These are phyloP conservation scores for Leptoxyphium fumago DNA, from an alignment of 2,329 filamentous ascomycete genomes.

Conservation along the genomic window DNA sequence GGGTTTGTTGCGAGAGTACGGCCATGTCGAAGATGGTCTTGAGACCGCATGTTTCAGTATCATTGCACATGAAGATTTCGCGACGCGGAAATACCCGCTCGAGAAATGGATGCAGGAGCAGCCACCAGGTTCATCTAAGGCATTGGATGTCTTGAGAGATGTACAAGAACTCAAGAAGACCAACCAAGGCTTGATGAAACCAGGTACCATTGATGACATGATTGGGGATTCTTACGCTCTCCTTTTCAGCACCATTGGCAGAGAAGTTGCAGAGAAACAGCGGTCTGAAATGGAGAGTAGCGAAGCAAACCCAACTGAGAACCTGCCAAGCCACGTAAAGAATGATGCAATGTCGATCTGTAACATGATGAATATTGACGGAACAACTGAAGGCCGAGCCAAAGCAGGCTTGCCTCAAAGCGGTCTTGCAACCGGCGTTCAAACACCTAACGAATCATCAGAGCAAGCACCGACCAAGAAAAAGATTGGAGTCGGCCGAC, in stretches of 20 bases:
- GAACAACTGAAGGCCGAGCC: slow-evolving; percentile 7
- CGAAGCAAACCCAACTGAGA: slow-evolving; percentile 7
- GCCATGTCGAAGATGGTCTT: slow-evolving; percentile 42
- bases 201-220: slow-evolving; percentile 76
- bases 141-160: slow-evolving; percentile 50
- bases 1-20: slow-evolving; percentile 41
- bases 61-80: slow-evolving; percentile 51
- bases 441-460: slow-evolving; percentile 4
- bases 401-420: background rate
- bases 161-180: slow-evolving; percentile 59
- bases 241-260: slow-evolving; percentile 54
- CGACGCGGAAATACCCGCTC: slow-evolving; percentile 41
- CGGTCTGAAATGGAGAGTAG: slow-evolving; percentile 14
- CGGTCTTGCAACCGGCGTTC: background rate
- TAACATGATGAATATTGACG: slow-evolving; percentile 22
- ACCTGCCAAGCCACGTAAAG: slow-evolving; percentile 9
- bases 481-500: slow-evolving; percentile 43
- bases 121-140: slow-evolving; percentile 28
- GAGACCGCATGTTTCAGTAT: slow-evolving; percentile 52
- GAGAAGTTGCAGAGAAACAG: slow-evolving; percentile 37
- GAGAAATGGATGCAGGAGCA: slow-evolving; percentile 43
- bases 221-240: slow-evolving; percentile 78
- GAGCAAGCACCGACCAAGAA: slow-evolving; percentile 20
- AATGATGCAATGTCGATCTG: slow-evolving; percentile 19
- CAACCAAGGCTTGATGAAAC: slow-evolving; percentile 79